Conservation (phyloP, 2,329 filamentous ascomycete species). For the Chrysosporium keratinophilum region DNA sequence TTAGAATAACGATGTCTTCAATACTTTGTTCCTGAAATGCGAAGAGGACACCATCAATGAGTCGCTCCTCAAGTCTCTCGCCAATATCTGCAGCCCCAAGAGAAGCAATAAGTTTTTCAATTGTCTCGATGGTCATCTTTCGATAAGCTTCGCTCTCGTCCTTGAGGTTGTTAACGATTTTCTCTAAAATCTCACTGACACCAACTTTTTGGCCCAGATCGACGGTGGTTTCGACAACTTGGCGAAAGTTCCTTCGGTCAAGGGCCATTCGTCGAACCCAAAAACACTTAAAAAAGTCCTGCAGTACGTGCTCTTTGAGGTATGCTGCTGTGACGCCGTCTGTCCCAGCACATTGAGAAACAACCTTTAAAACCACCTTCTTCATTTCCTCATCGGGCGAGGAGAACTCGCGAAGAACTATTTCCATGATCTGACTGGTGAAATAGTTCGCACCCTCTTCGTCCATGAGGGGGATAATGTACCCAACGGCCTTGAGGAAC, state of each 20-base stretch:
- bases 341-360: constrained; percentile 89
- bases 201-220: constrained; percentile 98
- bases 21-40: constrained; percentile 98
- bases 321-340: constrained; percentile 92
- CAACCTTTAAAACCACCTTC: constrained; percentile 94
- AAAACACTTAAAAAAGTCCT: constrained; percentile 97
- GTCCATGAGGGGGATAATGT: constrained; percentile 98
- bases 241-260: constrained; percentile 93
- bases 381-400: constrained; percentile 99
- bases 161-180: constrained; percentile 90
- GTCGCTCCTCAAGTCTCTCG: constrained; percentile 79
- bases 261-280: constrained; percentile 96
- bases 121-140: constrained; percentile 97
- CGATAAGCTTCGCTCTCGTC: constrained; percentile 96
- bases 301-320: constrained; percentile 85
- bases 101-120: constrained; percentile 91
- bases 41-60: constrained; percentile 90
- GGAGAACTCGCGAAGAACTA: constrained; percentile 86
- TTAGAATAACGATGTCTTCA: constrained; percentile 90
- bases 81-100: constrained; percentile 90
- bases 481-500: constrained; percentile 94
- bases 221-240: constrained; percentile 95
- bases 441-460: constrained; percentile 99
- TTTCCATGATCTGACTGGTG: constrained; percentile 97
- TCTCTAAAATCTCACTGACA: constrained; percentile 84